A percentile compares a stretch with the other conserved stretches of the same genome.
Evolutionary conservation across 768 basidiomycete species (phyloP).

Genomic region (Boletus coccyginus): DNA sequence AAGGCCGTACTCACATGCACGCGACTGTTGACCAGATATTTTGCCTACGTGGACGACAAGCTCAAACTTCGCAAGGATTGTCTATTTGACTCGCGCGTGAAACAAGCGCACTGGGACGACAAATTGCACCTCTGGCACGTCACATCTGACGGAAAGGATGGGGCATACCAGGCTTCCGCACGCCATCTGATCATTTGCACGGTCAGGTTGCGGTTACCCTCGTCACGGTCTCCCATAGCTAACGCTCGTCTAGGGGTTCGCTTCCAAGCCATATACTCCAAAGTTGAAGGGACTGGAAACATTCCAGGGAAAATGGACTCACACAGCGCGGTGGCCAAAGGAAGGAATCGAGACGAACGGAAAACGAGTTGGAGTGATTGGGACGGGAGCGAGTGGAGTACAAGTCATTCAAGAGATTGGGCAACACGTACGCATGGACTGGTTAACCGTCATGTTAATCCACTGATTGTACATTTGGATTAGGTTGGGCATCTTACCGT

Average conservation of each 20-base stretch:
- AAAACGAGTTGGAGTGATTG: conserved; percentile 16
- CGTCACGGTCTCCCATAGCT: not conserved
- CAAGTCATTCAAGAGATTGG: conserved; percentile 18
- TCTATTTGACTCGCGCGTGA: conserved; percentile 10
- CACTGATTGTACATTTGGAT: not conserved
- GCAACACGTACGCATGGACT: not conserved
- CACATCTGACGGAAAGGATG: conserved; percentile 3
- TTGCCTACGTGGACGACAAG: conserved; percentile 11
- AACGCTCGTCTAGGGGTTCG: not conserved
- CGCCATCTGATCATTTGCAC: conserved; percentile 14
- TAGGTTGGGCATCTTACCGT: conserved; percentile 7
- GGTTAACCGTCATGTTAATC: not conserved
- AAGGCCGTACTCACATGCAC: not conserved
- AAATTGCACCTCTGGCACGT: conserved; percentile 6
- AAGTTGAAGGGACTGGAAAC: conserved; percentile 6
- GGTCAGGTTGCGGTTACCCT: not conserved
- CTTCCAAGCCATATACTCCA: conserved; percentile 12
- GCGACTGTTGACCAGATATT: conserved; percentile 1
- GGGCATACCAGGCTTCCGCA: conserved; percentile 8
- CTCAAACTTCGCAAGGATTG: conserved; percentile 16
- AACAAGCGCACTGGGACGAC: conserved; percentile 11
- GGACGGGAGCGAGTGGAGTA: conserved; percentile 16
- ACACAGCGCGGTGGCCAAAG: conserved; percentile 15
- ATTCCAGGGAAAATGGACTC: conserved; percentile 9
- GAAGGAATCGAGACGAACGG: conserved; percentile 12